Conservation (phyloP, 2,329 filamentous ascomycete genomes). For the Cordyceps farinosa region DNA sequence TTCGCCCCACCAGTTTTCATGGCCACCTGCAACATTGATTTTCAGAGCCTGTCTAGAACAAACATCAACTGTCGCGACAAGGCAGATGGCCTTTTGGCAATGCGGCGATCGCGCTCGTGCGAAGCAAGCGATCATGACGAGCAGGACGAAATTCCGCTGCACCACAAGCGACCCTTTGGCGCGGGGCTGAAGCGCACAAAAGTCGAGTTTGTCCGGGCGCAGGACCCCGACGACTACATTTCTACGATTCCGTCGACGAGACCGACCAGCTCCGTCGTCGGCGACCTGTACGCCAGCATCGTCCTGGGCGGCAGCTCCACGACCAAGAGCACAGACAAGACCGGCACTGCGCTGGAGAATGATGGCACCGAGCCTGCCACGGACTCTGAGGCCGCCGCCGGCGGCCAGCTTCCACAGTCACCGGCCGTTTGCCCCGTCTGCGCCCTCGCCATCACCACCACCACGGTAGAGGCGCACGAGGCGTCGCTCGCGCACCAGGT, state of each 20-base stretch:
- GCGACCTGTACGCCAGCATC: constrained; percentile 64
- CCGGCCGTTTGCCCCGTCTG: constrained; percentile 34
- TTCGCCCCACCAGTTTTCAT: neutral
- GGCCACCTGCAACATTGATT: neutral
- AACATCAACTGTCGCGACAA: neutral
- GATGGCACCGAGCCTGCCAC: constrained; percentile 19
- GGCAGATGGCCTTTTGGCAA: constrained; percentile 19
- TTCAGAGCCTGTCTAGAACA: neutral
- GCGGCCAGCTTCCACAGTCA: constrained; percentile 7
- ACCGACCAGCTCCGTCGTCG: constrained; percentile 32
- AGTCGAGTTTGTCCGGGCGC: constrained; percentile 57
- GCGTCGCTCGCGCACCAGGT: constrained; percentile 68
- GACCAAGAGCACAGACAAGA: neutral
- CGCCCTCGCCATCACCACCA: constrained; percentile 32
- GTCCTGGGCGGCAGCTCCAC: constrained; percentile 49
- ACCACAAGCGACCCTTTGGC: constrained; percentile 52
- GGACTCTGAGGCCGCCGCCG: neutral
- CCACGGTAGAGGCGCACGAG: constrained; percentile 45
- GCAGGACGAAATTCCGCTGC: constrained; percentile 49
- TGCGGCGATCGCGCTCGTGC: constrained; percentile 27
- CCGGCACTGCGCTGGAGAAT: constrained; percentile 17
- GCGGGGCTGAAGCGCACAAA: constrained; percentile 51
- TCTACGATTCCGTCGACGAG: constrained; percentile 26
- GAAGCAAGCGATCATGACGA: constrained; percentile 28
- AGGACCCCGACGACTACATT: constrained; percentile 34